Evolutionary conservation across 202 grass and related monocot species (phyloP), one percentile per base, ranked within the genome.

Genomic region (Zizania palustris): DNA sequence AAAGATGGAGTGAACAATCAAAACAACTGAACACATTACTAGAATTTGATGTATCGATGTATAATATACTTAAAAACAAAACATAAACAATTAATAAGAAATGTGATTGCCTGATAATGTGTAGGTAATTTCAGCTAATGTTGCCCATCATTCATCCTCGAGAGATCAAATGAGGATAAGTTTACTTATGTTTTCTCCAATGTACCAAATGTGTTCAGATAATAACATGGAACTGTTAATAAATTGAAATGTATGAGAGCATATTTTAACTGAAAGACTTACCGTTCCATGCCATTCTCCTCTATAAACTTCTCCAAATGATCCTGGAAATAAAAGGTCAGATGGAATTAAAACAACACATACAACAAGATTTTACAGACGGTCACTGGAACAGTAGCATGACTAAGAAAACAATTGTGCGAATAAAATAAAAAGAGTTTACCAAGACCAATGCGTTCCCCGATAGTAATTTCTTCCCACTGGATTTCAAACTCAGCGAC

Each of bases 221-320:
- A 65, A 45, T 64, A 85, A 44, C 35, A 65, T 45, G 36, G 63
- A 63, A 41, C 43, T 44, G 20, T 34, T 64, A 8, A 82, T 72
- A 54, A 11, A 54, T 56, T 70, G 19, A 41, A 14, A 21, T 8
- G 56, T 73, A 74, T 70, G 65, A 38, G 53, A 45, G 46, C 22
- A 67, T 46, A 53, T 61, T 39, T 84, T 15, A 44, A 79, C 11
- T 59, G 20, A 80, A 80, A 36, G 21, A 89, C 96, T 93, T 79
- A 99, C 96, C 37, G 96, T 99, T 87, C 96, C 96, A 85, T 96
- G 92, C 96, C 91, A 99, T 78, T 99, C 96, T 74, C 96, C 96
- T 80, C 85, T 92, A 80, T 99, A 99, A 51, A 95, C 96, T 80
- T 99, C 96, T 73, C 96, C 96, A 84, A 99, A 99, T 1, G 96